Percentiles rank a stretch among this genome's conserved stretches.
phyloP scores from a whole-genome alignment of 2,329 filamentous ascomycete species.

The Colletotrichum incanum region DNA sequence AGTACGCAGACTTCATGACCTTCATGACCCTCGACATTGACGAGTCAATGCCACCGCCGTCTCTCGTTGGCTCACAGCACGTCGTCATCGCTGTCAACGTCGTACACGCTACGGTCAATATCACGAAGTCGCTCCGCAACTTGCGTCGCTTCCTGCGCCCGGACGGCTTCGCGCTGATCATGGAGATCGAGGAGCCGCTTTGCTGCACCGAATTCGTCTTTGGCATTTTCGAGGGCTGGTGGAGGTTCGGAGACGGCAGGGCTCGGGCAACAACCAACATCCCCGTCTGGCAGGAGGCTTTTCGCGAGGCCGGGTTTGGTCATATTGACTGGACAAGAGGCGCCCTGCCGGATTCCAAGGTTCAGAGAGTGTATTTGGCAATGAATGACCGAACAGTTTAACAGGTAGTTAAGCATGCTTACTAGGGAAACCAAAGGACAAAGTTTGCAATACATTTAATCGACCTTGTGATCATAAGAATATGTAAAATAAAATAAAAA shows the following conservation, averaged over 20 bases:
- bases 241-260: not conserved
- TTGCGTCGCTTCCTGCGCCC: constrained; percentile 47
- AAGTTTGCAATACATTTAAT: too few species aligned
- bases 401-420: too few species aligned
- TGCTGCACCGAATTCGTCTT: not conserved
- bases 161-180: not conserved
- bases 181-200: not conserved
- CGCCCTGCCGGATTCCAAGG: too few species aligned
- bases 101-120: constrained; percentile 53
- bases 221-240: not conserved
- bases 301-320: not conserved
- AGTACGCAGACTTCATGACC: constrained; percentile 30
- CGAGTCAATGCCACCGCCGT: constrained; percentile 33
- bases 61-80: constrained; percentile 49
- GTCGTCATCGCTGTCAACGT: constrained; percentile 53
- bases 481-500: too few species aligned
- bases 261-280: too few species aligned
- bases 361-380: too few species aligned
- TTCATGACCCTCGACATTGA: constrained; percentile 32
- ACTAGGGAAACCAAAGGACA: too few species aligned
- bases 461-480: too few species aligned
- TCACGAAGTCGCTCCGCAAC: constrained; percentile 44
- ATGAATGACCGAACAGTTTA: too few species aligned
- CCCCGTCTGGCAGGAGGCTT: not conserved
- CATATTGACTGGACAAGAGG: not conserved